Evolutionary conservation across 129 eudicot species (phyloP).

Genomic region (Tagetes patula): DNA sequence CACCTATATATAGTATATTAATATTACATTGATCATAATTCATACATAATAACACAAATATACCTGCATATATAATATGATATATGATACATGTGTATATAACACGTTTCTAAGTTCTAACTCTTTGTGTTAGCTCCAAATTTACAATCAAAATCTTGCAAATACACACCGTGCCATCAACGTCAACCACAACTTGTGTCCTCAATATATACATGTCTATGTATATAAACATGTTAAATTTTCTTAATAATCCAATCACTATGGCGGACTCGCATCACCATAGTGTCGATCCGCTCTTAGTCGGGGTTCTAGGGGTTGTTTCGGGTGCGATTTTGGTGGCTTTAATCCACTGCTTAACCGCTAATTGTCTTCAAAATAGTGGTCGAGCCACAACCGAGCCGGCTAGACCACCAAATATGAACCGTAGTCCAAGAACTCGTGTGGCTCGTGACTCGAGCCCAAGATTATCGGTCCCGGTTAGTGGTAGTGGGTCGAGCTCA

Average conservation of each 20-base stretch:
- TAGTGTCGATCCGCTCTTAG: conserved; percentile 40
- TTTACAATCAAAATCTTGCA: conserved; percentile 24
- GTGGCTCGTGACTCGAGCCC: conserved; percentile 15
- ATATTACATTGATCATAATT: too few species aligned
- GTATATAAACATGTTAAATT: not conserved
- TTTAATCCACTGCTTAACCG: conserved; percentile 46
- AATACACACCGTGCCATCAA: conserved; percentile 41
- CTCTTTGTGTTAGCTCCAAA: conserved; percentile 28
- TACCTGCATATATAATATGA: too few species aligned
- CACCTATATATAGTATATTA: conserved; percentile 1
- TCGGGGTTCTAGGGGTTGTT: conserved; percentile 62
- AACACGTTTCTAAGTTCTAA: not conserved
- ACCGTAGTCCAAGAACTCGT: conserved; percentile 11
- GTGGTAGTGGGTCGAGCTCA: conserved; percentile 12
- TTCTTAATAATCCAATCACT: not conserved
- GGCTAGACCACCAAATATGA: conserved; percentile 13
- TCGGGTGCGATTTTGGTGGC: conserved; percentile 59
- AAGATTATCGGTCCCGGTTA: conserved; percentile 15
- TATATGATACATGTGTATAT: not conserved
- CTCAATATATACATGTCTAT: not conserved
- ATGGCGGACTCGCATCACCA: conserved; percentile 27
- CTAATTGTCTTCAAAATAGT: conserved; percentile 29
- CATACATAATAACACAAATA: too few species aligned
- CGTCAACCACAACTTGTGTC: conserved; percentile 20
- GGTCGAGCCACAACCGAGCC: conserved; percentile 16